A percentile compares a stretch with the other conserved stretches of the same genome.
Evolutionary conservation across 805 yeast genomes (phyloP).

Genomic region (Clavispora asparagi): DNA sequence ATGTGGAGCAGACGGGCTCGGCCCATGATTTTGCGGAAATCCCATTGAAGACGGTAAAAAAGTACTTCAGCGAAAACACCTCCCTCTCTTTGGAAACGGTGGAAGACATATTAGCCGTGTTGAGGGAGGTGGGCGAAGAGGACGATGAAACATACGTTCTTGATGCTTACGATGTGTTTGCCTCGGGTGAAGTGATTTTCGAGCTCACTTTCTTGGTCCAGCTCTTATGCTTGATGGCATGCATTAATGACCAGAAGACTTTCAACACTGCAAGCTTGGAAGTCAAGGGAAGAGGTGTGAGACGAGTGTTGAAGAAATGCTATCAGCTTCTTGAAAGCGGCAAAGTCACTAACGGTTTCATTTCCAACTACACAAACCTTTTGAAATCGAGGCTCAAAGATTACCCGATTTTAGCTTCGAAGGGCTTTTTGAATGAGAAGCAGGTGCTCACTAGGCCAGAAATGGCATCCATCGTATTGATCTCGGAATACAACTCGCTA

Average conservation of each 20-base stretch:
- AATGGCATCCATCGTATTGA: conserved; percentile 53
- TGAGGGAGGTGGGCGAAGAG: conserved; percentile 30
- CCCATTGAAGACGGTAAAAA: conserved; percentile 38
- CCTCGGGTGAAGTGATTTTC: conserved; percentile 52
- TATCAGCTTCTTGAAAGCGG: conserved; percentile 53
- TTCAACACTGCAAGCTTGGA: conserved; percentile 22
- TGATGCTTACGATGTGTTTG: conserved; percentile 61
- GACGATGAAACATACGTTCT: conserved; percentile 38
- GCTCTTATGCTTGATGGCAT: conserved; percentile 35
- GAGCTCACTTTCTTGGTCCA: conserved; percentile 55
- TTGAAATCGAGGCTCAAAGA: conserved; percentile 33
- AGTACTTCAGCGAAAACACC: conserved; percentile 24
- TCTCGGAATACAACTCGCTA: conserved; percentile 52
- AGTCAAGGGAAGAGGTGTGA: conserved; percentile 22
- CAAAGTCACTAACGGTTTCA: conserved; percentile 39
- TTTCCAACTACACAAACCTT: conserved; percentile 27
- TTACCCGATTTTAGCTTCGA: conserved; percentile 41
- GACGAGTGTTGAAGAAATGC: conserved; percentile 53
- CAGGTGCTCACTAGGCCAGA: conserved; percentile 17
- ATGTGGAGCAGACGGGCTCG: conserved; percentile 71
- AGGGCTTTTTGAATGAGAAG: conserved; percentile 9
- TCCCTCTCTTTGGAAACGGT: conserved; percentile 23
- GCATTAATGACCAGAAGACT: conserved; percentile 20
- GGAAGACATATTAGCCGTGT: conserved; percentile 28
- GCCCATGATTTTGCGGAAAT: conserved; percentile 80